A percentile compares a stretch with the other conserved stretches of the same genome.
Evolutionary conservation across 352 stramenopile species (phyloP).

Genomic region (Albugo candida): DNA sequence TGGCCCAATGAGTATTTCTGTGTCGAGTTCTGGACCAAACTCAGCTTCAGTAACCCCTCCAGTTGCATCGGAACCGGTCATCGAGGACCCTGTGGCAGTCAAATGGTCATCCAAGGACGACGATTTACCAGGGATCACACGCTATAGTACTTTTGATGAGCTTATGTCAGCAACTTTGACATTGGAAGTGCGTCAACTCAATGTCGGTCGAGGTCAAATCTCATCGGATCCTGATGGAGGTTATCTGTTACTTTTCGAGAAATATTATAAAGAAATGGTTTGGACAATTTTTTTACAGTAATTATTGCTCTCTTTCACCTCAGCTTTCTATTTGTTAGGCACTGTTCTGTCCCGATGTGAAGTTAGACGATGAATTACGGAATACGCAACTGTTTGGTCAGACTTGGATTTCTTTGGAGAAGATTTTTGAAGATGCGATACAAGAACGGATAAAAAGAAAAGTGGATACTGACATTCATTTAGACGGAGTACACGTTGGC

Average conservation of each 20-base stretch:
- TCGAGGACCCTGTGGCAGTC: slow-evolving; percentile 59
- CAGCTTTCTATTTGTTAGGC: slow-evolving; percentile 10
- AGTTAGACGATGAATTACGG: slow-evolving; percentile 68
- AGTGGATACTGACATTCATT: slow-evolving; percentile 19
- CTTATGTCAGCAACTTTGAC: slow-evolving; percentile 78
- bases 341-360: slow-evolving; percentile 17
- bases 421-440: slow-evolving; percentile 76
- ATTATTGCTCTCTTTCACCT: background rate
- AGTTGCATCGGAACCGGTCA: slow-evolving; percentile 22
- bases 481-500: slow-evolving; percentile 14
- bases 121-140: slow-evolving; percentile 59
- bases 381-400: slow-evolving; percentile 76
- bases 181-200: slow-evolving; percentile 66
- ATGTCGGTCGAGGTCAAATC: slow-evolving; percentile 67
- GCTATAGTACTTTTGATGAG: slow-evolving; percentile 80
- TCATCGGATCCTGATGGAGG: slow-evolving; percentile 63
- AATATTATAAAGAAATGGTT: slow-evolving; percentile 65
- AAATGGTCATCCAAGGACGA: slow-evolving; percentile 45
- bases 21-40: too few species aligned
- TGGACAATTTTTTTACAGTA: slow-evolving; percentile 12
- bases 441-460: slow-evolving; percentile 74
- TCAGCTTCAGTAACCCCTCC: background rate
- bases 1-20: too few species aligned
- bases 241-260: slow-evolving; percentile 64
- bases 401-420: slow-evolving; percentile 76